phyloP scores from a whole-genome alignment of 1,284 basidiomycete genomes.

The Vanrija sp. region DNA sequence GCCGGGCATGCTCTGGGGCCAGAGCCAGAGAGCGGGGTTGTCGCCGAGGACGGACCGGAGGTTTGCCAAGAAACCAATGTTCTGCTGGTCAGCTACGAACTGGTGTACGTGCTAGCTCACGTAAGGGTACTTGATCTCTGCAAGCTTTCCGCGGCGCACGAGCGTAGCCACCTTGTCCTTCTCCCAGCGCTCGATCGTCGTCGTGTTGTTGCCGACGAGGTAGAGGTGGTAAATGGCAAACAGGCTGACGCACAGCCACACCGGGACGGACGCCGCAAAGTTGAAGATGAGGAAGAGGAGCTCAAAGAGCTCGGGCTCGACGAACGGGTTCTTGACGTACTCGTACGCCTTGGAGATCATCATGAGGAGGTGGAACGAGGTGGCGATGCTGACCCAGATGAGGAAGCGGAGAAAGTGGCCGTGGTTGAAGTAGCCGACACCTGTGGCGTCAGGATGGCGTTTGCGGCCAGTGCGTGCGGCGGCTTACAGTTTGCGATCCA shows the following conservation, averaged over 20 bases:
- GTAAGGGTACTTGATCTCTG: conserved; percentile 88
- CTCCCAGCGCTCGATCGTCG: conserved; percentile 97
- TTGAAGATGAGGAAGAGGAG: conserved; percentile 83
- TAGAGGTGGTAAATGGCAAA: conserved; percentile 92
- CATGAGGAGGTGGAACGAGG: conserved; percentile 72
- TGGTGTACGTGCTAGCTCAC: conserved; percentile 52
- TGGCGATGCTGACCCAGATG: conserved; percentile 77
- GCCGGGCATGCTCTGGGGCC: conserved; percentile 58
- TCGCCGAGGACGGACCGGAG: conserved; percentile 70
- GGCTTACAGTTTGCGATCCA: conserved; percentile 43
- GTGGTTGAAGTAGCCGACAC: conserved; percentile 84
- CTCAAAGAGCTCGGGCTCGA: conserved; percentile 63
- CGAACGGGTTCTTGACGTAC: conserved; percentile 48
- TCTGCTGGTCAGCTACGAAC: conserved; percentile 51
- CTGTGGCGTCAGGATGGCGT: conserved; percentile 52
- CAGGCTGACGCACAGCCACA: conserved; percentile 75
- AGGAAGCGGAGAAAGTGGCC: conserved; percentile 89
- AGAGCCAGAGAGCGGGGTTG: conserved; percentile 76
- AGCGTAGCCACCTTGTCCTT: conserved; percentile 89
- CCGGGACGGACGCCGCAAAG: conserved; percentile 78
- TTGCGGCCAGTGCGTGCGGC: background rate
- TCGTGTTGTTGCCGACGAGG: conserved; percentile 74
- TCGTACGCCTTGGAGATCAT: conserved; percentile 62
- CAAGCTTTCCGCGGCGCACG: conserved; percentile 77
- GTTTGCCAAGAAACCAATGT: conserved; percentile 71